Evolutionary conservation across 2,329 filamentous ascomycete species (phyloP).

Genomic region (Zalaria sp.): DNA sequence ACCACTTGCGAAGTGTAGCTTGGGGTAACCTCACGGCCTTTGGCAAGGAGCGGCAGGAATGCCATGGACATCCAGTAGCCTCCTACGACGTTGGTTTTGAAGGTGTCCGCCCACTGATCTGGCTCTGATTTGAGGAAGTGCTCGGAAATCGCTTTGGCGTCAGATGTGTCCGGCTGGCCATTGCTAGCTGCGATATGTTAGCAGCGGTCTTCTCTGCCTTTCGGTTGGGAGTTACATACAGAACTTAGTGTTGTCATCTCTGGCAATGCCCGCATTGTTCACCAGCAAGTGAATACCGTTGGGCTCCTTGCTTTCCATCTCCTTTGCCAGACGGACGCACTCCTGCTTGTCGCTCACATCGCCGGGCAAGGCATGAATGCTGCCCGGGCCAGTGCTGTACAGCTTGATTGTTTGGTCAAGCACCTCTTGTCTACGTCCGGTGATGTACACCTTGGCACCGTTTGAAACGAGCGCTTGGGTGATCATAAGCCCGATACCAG

Average conservation of each 20-base stretch:
- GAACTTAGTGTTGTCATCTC: constrained; percentile 37
- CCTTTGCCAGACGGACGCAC: constrained; percentile 24
- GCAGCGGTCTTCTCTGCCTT: not conserved
- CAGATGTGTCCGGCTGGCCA: constrained; percentile 34
- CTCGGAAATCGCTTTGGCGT: constrained; percentile 33
- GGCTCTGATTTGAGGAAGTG: constrained; percentile 35
- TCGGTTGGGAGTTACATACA: constrained; percentile 12
- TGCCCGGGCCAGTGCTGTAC: constrained; percentile 31
- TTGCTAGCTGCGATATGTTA: constrained; percentile 12
- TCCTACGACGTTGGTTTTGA: constrained; percentile 36
- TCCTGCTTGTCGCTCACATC: constrained; percentile 40
- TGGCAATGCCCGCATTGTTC: constrained; percentile 40
- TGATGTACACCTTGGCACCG: constrained; percentile 32
- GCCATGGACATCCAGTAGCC: constrained; percentile 41
- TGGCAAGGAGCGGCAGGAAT: constrained; percentile 39
- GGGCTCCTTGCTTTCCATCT: constrained; percentile 30
- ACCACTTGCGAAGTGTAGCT: constrained; percentile 37
- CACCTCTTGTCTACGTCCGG: constrained; percentile 30
- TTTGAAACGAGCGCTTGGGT: constrained; percentile 21
- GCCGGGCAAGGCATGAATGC: constrained; percentile 21
- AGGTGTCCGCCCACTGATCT: constrained; percentile 34
- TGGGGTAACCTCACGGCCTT: constrained; percentile 29
- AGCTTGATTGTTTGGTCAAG: constrained; percentile 30
- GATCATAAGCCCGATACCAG: constrained; percentile 26
- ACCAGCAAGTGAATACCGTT: constrained; percentile 40